phyloP scores from a whole-genome alignment of 2,329 filamentous ascomycete genomes.

The Botryotinia calthae region DNA sequence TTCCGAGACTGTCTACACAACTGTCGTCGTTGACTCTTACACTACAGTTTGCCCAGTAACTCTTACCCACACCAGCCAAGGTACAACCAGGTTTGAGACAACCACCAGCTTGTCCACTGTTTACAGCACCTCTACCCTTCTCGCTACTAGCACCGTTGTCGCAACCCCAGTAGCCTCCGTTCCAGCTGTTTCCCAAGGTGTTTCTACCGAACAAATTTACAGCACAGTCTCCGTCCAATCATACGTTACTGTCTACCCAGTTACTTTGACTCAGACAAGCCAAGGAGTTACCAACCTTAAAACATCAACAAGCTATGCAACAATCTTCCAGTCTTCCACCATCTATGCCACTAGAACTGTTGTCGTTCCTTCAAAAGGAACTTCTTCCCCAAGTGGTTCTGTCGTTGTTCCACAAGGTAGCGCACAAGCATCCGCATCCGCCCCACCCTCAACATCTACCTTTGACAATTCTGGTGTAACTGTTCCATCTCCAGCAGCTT shows the following conservation, averaged over 20 bases:
- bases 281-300: background rate
- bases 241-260: background rate
- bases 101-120: constrained; percentile 1
- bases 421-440: background rate
- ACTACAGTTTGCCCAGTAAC: constrained; percentile 7
- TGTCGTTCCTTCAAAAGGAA: background rate
- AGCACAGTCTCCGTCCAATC: background rate
- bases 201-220: background rate
- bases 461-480: background rate
- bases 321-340: background rate
- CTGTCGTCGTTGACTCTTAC: background rate
- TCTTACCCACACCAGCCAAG: background rate
- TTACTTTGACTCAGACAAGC: constrained; percentile 2
- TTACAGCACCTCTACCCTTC: background rate
- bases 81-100: constrained; percentile 2
- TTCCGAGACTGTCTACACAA: background rate
- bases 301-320: constrained; percentile 1
- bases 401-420: background rate
- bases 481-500: background rate
- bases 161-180: background rate
- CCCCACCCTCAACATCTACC: background rate
- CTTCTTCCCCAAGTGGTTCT: background rate
- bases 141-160: background rate
- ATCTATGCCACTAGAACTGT: background rate
- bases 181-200: background rate